Base-by-base conservation (phyloP, 345 rosid species). In the Noccaea bulbosa region DNA sequence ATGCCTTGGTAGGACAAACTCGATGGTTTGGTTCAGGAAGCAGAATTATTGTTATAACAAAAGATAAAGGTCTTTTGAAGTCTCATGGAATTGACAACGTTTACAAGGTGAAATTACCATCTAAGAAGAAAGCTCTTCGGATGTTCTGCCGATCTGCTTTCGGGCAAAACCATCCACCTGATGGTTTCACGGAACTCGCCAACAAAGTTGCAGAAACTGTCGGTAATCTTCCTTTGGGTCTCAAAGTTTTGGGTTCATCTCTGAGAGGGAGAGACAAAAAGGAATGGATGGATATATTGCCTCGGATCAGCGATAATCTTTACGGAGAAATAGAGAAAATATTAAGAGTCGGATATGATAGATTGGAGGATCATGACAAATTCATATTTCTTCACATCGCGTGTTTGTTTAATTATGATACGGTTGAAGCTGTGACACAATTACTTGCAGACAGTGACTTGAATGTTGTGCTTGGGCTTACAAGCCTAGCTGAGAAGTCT, bases 151-250 rank as follows among this genome's bases (percentile, higher is more conserved):
- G 3, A 5, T 4, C 16, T 22, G 75, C 72, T 11, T 73, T 78
- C 8, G 3, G 3, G n/a, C 15, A 24, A 9, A 11, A 15, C 8
- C 57, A 14, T 32, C 81, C 77, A 4, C 5, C n/a, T 7, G 17
- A 11, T 8, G 50, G 30, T 45, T 66, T n/a, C 17, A 32, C 15
- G 24, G 34, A 55, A 9, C 27, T 76, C 1, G 35, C 79, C 2
- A 8, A 5, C 1, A 15, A 8, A 2, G 66, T 70, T 8, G 55
- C 38, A 5, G 3, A 14, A 12, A 20, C 30, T 60, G 75, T 54
- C 3, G 8, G 62, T 3, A 74, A 78, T 0, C 22, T 72, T 34
- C 85, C 79, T 4, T 11, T 82, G 33, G 79, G 67, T 27, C 74
- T 81, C 24, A 74, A 40, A 44, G 67, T 77, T 12, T 17, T 65